A percentile compares a stretch with the other conserved stretches of the same genome.
Conservation (phyloP, 2,329 filamentous ascomycete genomes). For the Dryadomyces quercivorus region DNA sequence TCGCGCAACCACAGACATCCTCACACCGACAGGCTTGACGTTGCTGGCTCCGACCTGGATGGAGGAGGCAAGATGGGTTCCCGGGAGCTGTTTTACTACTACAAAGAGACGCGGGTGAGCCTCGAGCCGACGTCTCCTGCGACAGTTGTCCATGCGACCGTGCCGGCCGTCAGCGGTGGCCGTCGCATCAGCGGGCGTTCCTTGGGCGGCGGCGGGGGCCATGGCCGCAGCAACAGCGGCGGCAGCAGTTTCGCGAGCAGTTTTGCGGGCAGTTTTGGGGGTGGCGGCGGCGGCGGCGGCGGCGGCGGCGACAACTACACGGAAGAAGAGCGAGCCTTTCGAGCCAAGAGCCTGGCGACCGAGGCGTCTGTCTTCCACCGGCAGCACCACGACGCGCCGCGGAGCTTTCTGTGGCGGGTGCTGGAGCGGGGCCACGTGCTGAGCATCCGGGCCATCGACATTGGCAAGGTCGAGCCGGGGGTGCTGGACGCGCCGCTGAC, state of each 20-base stretch:
- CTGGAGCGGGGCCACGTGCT: constrained; percentile 68
- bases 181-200: neutral
- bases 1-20: neutral
- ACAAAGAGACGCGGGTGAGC: constrained; percentile 79
- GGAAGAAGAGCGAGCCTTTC: constrained; percentile 59
- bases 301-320: constrained; percentile 32
- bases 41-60: constrained; percentile 26
- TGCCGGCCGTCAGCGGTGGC: constrained; percentile 38
- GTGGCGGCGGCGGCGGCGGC: constrained; percentile 21
- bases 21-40: neutral
- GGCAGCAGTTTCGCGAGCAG: constrained; percentile 22
- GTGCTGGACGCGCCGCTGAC: constrained; percentile 61
- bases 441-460: constrained; percentile 72
- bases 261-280: constrained; percentile 19
- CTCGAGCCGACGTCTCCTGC: constrained; percentile 60
- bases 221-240: constrained; percentile 5
- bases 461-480: constrained; percentile 51
- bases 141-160: constrained; percentile 58
- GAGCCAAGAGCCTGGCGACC: constrained; percentile 58
- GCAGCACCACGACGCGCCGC: constrained; percentile 60
- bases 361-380: constrained; percentile 80
- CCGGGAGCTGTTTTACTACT: constrained; percentile 52
- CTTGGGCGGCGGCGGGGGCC: neutral
- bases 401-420: constrained; percentile 84
- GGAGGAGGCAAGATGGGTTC: constrained; percentile 55